Evolutionary conservation across 495 filamentous ascomycete species (phyloP).

Genomic region (Recurvomyces mirabilis): DNA sequence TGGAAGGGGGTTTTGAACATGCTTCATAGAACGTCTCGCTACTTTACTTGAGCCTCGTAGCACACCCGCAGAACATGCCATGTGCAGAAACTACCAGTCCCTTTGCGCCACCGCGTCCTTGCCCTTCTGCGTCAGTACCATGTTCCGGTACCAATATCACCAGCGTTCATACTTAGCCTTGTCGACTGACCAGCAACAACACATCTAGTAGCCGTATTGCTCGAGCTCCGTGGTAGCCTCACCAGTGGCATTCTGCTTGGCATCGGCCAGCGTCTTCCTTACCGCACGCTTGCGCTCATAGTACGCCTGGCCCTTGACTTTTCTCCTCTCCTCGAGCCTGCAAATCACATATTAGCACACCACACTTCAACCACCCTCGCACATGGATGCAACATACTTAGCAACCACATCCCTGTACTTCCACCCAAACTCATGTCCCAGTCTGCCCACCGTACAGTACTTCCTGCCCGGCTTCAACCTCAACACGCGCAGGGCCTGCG

Average conservation of each 20-base stretch:
- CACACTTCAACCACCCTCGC: slow-evolving; percentile 13
- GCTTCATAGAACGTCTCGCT: too few relatives aligned
- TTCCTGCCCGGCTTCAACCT: slow-evolving; percentile 95
- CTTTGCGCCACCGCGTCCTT: too few relatives aligned
- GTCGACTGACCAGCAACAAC: too few relatives aligned
- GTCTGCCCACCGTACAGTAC: slow-evolving; percentile 95
- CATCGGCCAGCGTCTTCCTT: slow-evolving; percentile 76
- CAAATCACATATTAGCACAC: slow-evolving; percentile 33
- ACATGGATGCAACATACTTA: slow-evolving; percentile 49
- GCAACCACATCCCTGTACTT: slow-evolving; percentile 99
- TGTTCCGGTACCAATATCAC: too few relatives aligned
- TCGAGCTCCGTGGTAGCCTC: slow-evolving; percentile 60
- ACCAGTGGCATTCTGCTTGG: slow-evolving; percentile 81
- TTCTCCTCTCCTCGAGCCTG: slow-evolving; percentile 97
- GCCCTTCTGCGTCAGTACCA: too few relatives aligned
- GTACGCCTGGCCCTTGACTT: slow-evolving; percentile 97
- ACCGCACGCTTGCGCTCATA: slow-evolving; percentile 98
- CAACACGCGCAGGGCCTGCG: slow-evolving; percentile 90
- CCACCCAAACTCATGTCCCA: slow-evolving; percentile 98
- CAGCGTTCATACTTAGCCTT: too few relatives aligned
- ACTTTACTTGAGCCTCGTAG: too few relatives aligned
- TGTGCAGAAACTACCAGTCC: too few relatives aligned
- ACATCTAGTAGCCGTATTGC: slow-evolving; percentile 56
- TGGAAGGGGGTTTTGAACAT: too few relatives aligned
- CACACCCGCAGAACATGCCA: too few relatives aligned